Evolutionary conservation across 2,329 filamentous ascomycete species (phyloP).

Genomic region (Aspergillus viridinutans): DNA sequence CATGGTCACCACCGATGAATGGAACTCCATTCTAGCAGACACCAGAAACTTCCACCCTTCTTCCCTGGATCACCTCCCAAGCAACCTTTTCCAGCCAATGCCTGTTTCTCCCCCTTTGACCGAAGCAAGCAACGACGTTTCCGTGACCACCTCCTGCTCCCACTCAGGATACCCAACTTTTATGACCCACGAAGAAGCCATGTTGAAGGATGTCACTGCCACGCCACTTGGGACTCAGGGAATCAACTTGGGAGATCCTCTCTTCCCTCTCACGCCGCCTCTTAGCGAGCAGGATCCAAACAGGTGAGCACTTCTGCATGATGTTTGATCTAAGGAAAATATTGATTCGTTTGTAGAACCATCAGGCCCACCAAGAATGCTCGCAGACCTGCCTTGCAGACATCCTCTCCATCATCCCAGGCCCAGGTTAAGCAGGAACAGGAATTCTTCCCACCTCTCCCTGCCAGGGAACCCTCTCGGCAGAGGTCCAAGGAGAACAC

Average conservation of each 20-base stretch:
- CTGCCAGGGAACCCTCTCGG: constrained; percentile 30
- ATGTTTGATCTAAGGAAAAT: not conserved
- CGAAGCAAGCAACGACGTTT: constrained; percentile 39
- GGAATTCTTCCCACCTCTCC: constrained; percentile 34
- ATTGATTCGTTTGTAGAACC: constrained; percentile 25
- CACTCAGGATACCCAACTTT: constrained; percentile 37
- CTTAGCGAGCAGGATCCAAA: constrained; percentile 39
- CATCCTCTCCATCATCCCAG: constrained; percentile 28
- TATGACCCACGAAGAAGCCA: constrained; percentile 34
- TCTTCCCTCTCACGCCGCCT: constrained; percentile 37
- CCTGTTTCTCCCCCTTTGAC: constrained; percentile 42
- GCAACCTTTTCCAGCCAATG: constrained; percentile 33
- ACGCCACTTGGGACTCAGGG: constrained; percentile 32
- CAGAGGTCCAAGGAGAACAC: constrained; percentile 35
- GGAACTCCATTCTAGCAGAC: constrained; percentile 36
- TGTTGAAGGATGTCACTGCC: constrained; percentile 33
- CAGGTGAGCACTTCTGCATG: constrained; percentile 29
- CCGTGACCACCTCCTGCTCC: constrained; percentile 38
- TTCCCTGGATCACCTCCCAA: constrained; percentile 32
- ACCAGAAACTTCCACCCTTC: constrained; percentile 30
- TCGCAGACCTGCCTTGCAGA: constrained; percentile 33
- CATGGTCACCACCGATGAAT: constrained; percentile 28
- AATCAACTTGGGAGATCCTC: constrained; percentile 36
- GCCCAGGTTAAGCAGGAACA: constrained; percentile 33
- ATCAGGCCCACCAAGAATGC: constrained; percentile 37